phyloP scores from a whole-genome alignment of 305 asterid genomes.

The Solanum chacoense region DNA sequence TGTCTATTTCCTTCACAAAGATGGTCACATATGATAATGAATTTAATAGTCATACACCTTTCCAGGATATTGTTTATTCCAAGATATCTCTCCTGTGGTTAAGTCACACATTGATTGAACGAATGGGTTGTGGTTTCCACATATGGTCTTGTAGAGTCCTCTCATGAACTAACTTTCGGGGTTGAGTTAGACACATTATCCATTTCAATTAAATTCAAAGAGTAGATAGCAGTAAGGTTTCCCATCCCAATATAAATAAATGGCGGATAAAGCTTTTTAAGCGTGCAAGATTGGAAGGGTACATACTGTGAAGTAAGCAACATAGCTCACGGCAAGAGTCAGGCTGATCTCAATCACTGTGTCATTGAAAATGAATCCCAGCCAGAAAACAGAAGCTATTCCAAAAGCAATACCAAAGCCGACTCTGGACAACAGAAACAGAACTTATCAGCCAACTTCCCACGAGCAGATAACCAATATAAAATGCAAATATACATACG shows the following conservation, averaged over 20 bases:
- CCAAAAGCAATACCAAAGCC: constrained; percentile 88
- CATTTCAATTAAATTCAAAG: background rate
- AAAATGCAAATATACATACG: constrained; percentile 50
- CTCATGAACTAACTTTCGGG: background rate
- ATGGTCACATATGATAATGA: background rate
- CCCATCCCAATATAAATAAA: background rate
- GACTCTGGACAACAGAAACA: constrained; percentile 44
- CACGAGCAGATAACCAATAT: constrained; percentile 4
- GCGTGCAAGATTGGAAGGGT: constrained; percentile 1
- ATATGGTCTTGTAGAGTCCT: background rate
- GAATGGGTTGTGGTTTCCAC: background rate
- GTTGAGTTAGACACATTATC: background rate
- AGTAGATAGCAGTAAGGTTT: background rate
- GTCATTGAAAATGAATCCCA: constrained; percentile 95
- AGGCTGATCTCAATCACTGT: constrained; percentile 85
- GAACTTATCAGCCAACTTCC: constrained; percentile 18
- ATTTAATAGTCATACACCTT: background rate
- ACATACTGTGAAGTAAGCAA: constrained; percentile 86
- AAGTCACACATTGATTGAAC: background rate
- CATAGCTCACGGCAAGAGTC: constrained; percentile 94
- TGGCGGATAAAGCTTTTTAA: background rate
- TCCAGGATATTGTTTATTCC: background rate
- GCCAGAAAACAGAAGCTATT: constrained; percentile 78
- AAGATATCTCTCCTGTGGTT: background rate
- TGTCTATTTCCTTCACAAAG: background rate